These are phyloP conservation scores for Herpetomonas tarakana DNA, from an alignment of 208 protist species.

Conservation along the genomic window DNA sequence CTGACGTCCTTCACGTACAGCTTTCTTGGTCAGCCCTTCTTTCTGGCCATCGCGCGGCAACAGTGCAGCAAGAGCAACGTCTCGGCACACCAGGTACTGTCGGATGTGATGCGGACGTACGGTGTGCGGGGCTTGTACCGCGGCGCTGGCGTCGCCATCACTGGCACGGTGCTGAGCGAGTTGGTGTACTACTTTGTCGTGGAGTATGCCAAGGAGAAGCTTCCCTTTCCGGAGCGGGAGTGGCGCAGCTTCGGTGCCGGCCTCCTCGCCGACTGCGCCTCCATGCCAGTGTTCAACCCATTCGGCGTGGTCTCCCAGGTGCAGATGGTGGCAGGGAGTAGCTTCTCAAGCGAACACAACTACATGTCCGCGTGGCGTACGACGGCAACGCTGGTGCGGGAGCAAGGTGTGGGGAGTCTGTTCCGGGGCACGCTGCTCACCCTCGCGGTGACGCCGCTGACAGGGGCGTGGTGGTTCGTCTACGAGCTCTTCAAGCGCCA, in stretches of 20 bases:
- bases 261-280: conserved; percentile 58
- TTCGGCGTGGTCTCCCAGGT: conserved; percentile 81
- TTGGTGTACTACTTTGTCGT: conserved; percentile 71
- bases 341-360: conserved; percentile 53
- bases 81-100: conserved; percentile 34
- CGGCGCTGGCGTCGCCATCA: conserved; percentile 51
- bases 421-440: conserved; percentile 76
- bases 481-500: conserved; percentile 73
- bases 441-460: conserved; percentile 62
- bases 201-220: conserved; percentile 75
- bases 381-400: conserved; percentile 42
- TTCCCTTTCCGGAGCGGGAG: conserved; percentile 52
- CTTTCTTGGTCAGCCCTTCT: conserved; percentile 64
- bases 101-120: conserved; percentile 37
- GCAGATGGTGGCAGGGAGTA: conserved; percentile 78
- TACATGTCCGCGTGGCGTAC: conserved; percentile 72
- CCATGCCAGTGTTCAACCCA: conserved; percentile 76
- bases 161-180: conserved; percentile 73
- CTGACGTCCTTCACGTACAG: conserved; percentile 67
- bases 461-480: conserved; percentile 79
- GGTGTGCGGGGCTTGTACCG: conserved; percentile 64
- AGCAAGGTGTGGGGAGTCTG: conserved; percentile 54
- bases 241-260: conserved; percentile 72
- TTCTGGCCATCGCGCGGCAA: conserved; percentile 74
- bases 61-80: conserved; percentile 53